Base-by-base conservation (phyloP, 208 protist species). In the Leishmania major region DNA sequence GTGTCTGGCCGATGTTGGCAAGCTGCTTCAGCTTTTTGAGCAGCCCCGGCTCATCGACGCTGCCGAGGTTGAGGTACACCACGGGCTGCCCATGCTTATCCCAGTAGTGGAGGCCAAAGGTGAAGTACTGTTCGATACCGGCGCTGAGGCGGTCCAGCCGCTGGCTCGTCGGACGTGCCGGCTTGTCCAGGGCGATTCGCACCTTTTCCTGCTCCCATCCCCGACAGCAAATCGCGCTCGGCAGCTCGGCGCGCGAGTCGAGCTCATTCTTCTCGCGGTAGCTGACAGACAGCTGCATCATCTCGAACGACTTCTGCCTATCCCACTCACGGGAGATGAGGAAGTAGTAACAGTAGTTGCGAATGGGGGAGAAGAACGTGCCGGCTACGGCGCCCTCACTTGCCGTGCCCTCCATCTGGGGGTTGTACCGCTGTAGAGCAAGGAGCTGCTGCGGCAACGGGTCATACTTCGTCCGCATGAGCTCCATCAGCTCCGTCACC, bases 301-400 rank as follows among this genome's bases (percentile, higher is more conserved):
- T 93, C 59, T 85, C 84, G 13, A 92, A 77, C 4, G 92, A 90
- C 72, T 89, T 88, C 43, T 82, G 77, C 25, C 93, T 75, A 51
- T 94, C 75, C 91, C 90, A 96, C 53, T 87, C 60, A 31, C 86
- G 85, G 4, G 89, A 70, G 19, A 83, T 55, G 28, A 94, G 85
- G 76, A 91, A 94, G 19, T 40, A 71, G 83, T 94, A 92, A 35
- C 85, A 87, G 81, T 87, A 89, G 35, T 88, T 60, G 28, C 89
- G 89, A 19, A 75, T 70, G 0, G 80, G 72, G 47, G 87, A 87
- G 75, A 88, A 53, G 8, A 47, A 22, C 25, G 88, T 93, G 57
- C 66, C 66, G 17, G 80, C 37, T 0, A 49, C 57, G 57, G 55
- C 71, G 1, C 83, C 76, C 13, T 77, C 84, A 1, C 19, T 17